Percentiles rank a stretch among this genome's conserved stretches.
Conservation (phyloP, 305 asterid species). For the Fraxinus xanthoxyloides region DNA sequence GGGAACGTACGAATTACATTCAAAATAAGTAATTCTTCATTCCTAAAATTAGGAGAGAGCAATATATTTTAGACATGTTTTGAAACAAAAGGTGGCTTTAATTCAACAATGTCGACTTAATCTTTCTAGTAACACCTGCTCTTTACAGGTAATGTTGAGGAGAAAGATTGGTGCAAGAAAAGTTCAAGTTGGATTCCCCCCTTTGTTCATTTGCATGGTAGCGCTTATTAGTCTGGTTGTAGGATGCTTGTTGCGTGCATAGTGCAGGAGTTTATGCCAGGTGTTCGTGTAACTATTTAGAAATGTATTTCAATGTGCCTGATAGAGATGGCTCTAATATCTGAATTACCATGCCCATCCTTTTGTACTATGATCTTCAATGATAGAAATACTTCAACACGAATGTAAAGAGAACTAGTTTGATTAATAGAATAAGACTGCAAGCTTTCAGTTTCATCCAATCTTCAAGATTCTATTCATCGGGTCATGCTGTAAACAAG, state of each 20-base stretch:
- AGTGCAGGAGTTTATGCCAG: slow-evolving; percentile 6
- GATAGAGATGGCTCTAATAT: slow-evolving; percentile 24
- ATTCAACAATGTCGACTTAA: not conserved
- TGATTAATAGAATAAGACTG: slow-evolving; percentile 20
- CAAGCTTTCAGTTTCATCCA: not conserved
- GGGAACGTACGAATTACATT: not conserved
- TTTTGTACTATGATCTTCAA: slow-evolving; percentile 20
- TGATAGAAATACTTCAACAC: slow-evolving; percentile 16
- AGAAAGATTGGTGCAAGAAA: slow-evolving; percentile 37
- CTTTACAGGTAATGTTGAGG: slow-evolving; percentile 47
- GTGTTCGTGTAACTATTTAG: slow-evolving; percentile 16
- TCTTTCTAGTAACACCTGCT: not conserved
- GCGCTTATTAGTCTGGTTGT: slow-evolving; percentile 55
- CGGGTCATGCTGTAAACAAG: not conserved
- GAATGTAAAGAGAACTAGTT: slow-evolving; percentile 33
- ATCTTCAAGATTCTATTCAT: not conserved
- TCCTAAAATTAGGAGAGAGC: not conserved
- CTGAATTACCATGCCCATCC: slow-evolving; percentile 23
- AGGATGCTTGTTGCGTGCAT: slow-evolving; percentile 49
- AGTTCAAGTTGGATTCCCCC: slow-evolving; percentile 70
- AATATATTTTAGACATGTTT: not conserved
- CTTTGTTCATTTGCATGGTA: slow-evolving; percentile 73
- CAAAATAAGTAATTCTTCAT: not conserved
- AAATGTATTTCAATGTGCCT: slow-evolving; percentile 16
- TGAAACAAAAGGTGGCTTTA: not conserved